phyloP scores from a whole-genome alignment of 164 flowering plant species.

The Tetracentron sinense region DNA sequence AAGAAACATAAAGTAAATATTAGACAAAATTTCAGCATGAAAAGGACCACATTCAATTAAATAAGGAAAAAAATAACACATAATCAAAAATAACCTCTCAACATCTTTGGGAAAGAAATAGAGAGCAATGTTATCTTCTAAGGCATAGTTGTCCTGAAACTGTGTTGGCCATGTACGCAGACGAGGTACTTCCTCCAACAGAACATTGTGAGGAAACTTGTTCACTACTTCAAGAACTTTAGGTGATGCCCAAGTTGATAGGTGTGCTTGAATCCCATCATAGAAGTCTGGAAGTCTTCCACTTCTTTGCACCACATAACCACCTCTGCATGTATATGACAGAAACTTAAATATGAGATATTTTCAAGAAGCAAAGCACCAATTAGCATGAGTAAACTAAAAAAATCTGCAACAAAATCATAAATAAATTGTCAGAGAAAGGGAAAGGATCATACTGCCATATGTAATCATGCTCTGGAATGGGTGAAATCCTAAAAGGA shows the following conservation, averaged over 20 bases:
- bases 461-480: constrained; percentile 76
- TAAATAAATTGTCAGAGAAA: constrained; percentile 8
- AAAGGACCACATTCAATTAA: not conserved
- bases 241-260: constrained; percentile 73
- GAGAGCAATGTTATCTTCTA: constrained; percentile 81
- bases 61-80: not conserved
- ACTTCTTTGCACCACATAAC: constrained; percentile 62
- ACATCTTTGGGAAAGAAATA: constrained; percentile 89
- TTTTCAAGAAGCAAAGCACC: constrained; percentile 2
- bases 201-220: constrained; percentile 50
- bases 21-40: not conserved
- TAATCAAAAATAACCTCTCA: constrained; percentile 54
- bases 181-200: constrained; percentile 70
- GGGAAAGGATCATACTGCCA: constrained; percentile 89
- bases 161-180: constrained; percentile 75
- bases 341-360: constrained; percentile 4
- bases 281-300: constrained; percentile 38
- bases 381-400: not conserved
- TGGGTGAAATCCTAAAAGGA: constrained; percentile 32
- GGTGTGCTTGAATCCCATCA: constrained; percentile 88
- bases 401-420: not conserved
- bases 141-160: constrained; percentile 50
- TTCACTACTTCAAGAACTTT: constrained; percentile 68
- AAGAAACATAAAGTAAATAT: not conserved
- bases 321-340: constrained; percentile 53